A percentile compares a stretch with the other conserved stretches of the same genome.
Conservation (phyloP, 202 grass and related monocot genomes). For the Dendrocalamus latiflorus region DNA sequence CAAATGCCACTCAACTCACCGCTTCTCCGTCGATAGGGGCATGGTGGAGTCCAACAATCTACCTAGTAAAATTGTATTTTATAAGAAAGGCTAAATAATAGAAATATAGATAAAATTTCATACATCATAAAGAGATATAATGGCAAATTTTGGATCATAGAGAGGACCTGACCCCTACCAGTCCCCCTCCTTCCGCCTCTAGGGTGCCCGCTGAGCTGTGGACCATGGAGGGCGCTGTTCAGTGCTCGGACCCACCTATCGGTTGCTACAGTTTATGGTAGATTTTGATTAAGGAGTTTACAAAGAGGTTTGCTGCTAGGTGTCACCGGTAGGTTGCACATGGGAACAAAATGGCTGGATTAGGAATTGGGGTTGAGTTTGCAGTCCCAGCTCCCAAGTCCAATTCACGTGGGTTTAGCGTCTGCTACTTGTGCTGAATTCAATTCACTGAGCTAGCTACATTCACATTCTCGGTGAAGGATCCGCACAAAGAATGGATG, state of each 20-base stretch:
- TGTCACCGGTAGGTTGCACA: neutral
- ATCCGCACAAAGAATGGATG: neutral
- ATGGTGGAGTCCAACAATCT: no score
- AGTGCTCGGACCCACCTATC: neutral
- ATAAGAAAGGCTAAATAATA: no score
- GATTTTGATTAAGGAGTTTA: neutral
- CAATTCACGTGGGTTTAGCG: neutral
- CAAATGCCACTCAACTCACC: neutral
- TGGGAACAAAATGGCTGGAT: neutral
- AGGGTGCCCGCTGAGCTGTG: neutral
- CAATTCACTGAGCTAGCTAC: neutral
- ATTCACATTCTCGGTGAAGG: neutral
- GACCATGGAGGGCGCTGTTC: neutral
- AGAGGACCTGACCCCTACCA: no score
- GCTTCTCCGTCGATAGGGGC: neutral
- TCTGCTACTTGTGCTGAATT: neutral
- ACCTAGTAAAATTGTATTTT: no score
- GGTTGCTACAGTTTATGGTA: neutral
- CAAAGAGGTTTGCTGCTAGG: neutral
- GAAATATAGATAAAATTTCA: no score
- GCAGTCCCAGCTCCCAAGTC: neutral
- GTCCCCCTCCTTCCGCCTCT: no score
- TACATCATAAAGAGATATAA: no score
- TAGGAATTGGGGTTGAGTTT: neutral
- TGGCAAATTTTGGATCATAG: no score